Evolutionary conservation across 768 basidiomycete species (phyloP).

Genomic region (Trametes sanguinea): DNA sequence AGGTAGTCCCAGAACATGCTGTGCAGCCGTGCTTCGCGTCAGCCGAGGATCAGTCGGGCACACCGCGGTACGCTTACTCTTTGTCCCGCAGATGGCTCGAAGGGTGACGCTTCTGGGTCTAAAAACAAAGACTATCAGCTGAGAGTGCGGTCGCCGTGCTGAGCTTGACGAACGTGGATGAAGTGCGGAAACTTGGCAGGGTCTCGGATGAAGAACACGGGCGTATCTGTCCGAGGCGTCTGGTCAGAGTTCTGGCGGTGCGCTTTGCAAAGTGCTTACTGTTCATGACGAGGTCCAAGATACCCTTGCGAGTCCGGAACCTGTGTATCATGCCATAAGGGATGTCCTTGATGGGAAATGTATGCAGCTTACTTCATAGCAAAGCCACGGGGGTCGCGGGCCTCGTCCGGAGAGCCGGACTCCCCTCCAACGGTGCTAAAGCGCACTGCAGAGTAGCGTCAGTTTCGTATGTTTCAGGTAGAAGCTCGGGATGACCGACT

Average conservation of each 20-base stretch:
- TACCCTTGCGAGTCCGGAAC: constrained; percentile 41
- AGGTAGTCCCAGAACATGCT: constrained; percentile 51
- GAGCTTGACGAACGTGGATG: constrained; percentile 31
- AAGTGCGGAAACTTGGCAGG: constrained; percentile 52
- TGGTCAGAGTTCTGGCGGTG: not conserved
- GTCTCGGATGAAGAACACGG: constrained; percentile 52
- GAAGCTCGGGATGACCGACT: constrained; percentile 14
- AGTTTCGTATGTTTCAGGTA: not conserved
- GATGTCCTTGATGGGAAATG: not conserved
- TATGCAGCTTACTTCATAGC: constrained; percentile 45
- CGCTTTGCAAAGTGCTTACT: constrained; percentile 11
- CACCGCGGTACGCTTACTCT: constrained; percentile 26
- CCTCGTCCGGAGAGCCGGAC: constrained; percentile 48
- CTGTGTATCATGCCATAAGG: constrained; percentile 19
- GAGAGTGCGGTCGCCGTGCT: not conserved
- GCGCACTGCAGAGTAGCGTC: constrained; percentile 37
- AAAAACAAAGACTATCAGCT: constrained; percentile 14
- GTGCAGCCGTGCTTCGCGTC: not conserved
- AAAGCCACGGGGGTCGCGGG: constrained; percentile 56
- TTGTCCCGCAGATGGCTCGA: constrained; percentile 50
- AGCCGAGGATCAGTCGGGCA: constrained; percentile 6
- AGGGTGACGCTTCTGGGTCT: constrained; percentile 51
- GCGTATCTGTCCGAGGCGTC: constrained; percentile 38
- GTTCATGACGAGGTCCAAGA: constrained; percentile 40
- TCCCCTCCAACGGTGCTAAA: constrained; percentile 61